Evolutionary conservation across 148 eudicot genomes (phyloP).

Genomic region (Amaranthus hypochondriacus): DNA sequence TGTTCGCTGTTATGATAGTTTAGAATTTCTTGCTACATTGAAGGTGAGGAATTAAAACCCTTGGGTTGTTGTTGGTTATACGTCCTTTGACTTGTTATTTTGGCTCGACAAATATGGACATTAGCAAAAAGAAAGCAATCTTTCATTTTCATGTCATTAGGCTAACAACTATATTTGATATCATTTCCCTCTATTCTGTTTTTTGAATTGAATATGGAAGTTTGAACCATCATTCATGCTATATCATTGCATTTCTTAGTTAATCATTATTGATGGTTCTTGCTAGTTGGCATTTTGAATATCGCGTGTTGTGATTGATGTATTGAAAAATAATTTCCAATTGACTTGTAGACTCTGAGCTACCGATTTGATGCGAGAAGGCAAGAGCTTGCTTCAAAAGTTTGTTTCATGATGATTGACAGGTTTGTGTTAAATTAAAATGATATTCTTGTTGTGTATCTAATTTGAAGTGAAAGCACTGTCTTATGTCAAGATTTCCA

Average conservation of each 20-base stretch:
- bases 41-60: slow-evolving; percentile 45
- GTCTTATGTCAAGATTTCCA: background rate
- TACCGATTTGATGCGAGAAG: slow-evolving; percentile 38
- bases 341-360: slow-evolving; percentile 52
- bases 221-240: background rate
- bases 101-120: background rate
- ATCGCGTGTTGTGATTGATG: slow-evolving; percentile 1
- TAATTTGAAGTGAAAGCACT: background rate
- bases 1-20: slow-evolving; percentile 72
- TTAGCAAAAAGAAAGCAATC: background rate
- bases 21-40: slow-evolving; percentile 74
- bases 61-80: background rate
- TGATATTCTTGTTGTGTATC: background rate
- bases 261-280: background rate
- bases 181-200: background rate
- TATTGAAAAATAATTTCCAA: background rate
- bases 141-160: background rate
- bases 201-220: background rate
- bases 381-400: slow-evolving; percentile 35
- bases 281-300: background rate
- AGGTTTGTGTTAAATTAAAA: slow-evolving; percentile 35
- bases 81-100: background rate
- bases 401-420: slow-evolving; percentile 75
- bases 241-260: background rate
- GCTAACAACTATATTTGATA: background rate